Base-by-base conservation (phyloP, 306 rosid genomes). In the Nissolia schottii region DNA sequence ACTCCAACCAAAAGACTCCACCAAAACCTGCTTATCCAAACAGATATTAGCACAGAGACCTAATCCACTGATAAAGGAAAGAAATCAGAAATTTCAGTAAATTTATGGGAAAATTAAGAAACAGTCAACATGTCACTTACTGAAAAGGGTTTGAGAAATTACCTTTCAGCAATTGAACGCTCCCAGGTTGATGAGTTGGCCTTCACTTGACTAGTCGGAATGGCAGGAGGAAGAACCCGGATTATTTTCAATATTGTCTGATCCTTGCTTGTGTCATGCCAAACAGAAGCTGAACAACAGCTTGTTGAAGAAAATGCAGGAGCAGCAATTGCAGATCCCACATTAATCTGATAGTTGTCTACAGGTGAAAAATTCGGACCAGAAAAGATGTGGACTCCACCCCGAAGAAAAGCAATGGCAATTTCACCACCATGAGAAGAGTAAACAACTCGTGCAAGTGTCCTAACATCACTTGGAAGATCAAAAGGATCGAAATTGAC, bases 1-100 rank as follows among this genome's bases (percentile, higher is more conserved):
- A 94, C 95, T 67, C 98, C 98, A 79, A 91, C 96, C 78, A 89
- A 83, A 82, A 94, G 96, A 85, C 98, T 94, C 97, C 97, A 94
- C 98, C 98, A 94, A 86, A 94, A 94, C 85, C 98, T 94, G 89
- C 41, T 71, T 75, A 35, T 40, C 78, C 45, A 24, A 38, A 75
- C 73, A 64, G 59, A 72, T 77, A 77, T 77, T 65, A 76, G 74
- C 57, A 79, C 20, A 60, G 57, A 13, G 14, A 72, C 9, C 51
- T 32, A 74, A 76, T 74, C 49, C 64, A 24, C 41, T 38, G 66
- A 57, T 34, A 56, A 34, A 34, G 19, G 35, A 57, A 45, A 55
- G 56, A 55, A 75, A 77, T 48, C 16, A 74, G 74, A 50, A 59
- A 15, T 69, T 62, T 23, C 51, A 24, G 53, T 27, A 48, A 50